Percentiles rank a stretch among this genome's conserved stretches.
phyloP scores from a whole-genome alignment of 352 stramenopile species.

The Phytophthora parvispora region DNA sequence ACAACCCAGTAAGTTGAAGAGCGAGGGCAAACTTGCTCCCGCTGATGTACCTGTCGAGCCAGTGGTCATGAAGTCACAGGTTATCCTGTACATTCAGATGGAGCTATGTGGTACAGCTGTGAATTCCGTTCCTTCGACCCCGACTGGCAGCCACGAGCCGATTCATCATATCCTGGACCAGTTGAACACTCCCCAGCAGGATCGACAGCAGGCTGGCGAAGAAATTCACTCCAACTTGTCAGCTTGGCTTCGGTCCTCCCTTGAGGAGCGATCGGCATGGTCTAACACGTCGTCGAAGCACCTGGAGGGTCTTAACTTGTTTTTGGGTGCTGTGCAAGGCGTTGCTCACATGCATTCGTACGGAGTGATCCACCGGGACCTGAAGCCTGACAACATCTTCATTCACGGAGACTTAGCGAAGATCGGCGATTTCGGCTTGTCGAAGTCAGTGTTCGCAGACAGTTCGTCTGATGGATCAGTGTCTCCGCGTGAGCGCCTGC shows the following conservation, averaged over 20 bases:
- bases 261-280: constrained; percentile 56
- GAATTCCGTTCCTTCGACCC: constrained; percentile 26
- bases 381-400: constrained; percentile 85
- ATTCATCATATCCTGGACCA: constrained; percentile 59
- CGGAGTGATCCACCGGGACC: constrained; percentile 78
- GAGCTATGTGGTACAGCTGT: constrained; percentile 60
- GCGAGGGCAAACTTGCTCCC: constrained; percentile 11
- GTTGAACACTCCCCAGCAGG: constrained; percentile 39
- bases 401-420: constrained; percentile 72
- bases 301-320: constrained; percentile 68
- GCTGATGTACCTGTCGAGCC: constrained; percentile 12
- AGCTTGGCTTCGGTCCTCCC: constrained; percentile 76
- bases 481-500: constrained; percentile 27
- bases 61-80: constrained; percentile 42
- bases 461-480: constrained; percentile 15
- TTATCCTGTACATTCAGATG: constrained; percentile 88
- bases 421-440: constrained; percentile 77
- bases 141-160: constrained; percentile 41
- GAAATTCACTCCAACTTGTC: constrained; percentile 70
- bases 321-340: constrained; percentile 70
- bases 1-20: constrained; percentile 28
- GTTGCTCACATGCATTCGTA: constrained; percentile 83
- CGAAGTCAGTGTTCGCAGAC: constrained; percentile 65
- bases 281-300: constrained; percentile 55
- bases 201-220: constrained; percentile 30